Percentiles rank a stretch among this genome's conserved stretches.
phyloP scores from a whole-genome alignment of 2,329 filamentous ascomycete genomes.

The Alternaria sp. region DNA sequence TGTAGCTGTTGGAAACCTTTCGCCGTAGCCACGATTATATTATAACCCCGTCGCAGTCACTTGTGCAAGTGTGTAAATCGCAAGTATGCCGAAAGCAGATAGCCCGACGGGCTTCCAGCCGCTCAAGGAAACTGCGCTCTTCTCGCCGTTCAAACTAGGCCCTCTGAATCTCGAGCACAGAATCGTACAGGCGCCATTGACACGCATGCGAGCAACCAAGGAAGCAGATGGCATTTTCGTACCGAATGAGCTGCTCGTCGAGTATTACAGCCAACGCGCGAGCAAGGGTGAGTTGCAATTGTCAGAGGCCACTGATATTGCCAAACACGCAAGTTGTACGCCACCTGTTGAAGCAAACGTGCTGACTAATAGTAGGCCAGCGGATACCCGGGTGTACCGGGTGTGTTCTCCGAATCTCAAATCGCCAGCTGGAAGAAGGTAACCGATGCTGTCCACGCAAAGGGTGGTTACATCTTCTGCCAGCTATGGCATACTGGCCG shows the following conservation, averaged over 20 bases:
- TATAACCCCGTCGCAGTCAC: background rate
- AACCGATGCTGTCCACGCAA: conserved; percentile 61
- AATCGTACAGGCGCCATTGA: conserved; percentile 53
- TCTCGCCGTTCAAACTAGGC: conserved; percentile 46
- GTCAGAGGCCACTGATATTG: conserved; percentile 62
- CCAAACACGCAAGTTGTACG: conserved; percentile 39
- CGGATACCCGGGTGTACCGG: conserved; percentile 48
- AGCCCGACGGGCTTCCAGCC: conserved; percentile 42
- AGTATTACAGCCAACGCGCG: conserved; percentile 65
- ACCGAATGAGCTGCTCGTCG: conserved; percentile 55
- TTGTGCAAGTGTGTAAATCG: conserved; percentile 4
- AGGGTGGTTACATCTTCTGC: conserved; percentile 59
- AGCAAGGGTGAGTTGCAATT: conserved; percentile 66
- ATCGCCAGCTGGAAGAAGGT: conserved; percentile 61
- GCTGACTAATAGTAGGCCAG: conserved; percentile 49
- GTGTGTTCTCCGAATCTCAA: conserved; percentile 52
- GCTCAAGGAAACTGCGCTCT: conserved; percentile 45
- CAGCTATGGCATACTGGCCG: conserved; percentile 61
- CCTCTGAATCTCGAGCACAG: conserved; percentile 51
- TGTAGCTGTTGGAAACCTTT: conserved; percentile 15
- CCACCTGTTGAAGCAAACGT: background rate
- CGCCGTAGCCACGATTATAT: conserved; percentile 7
- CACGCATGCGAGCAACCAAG: conserved; percentile 58
- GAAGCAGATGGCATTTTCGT: conserved; percentile 58
- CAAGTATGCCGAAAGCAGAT: conserved; percentile 45